Conservation (phyloP, 192 early-diverging fungal genomes). For the Gorgonomyces haynaldii region DNA sequence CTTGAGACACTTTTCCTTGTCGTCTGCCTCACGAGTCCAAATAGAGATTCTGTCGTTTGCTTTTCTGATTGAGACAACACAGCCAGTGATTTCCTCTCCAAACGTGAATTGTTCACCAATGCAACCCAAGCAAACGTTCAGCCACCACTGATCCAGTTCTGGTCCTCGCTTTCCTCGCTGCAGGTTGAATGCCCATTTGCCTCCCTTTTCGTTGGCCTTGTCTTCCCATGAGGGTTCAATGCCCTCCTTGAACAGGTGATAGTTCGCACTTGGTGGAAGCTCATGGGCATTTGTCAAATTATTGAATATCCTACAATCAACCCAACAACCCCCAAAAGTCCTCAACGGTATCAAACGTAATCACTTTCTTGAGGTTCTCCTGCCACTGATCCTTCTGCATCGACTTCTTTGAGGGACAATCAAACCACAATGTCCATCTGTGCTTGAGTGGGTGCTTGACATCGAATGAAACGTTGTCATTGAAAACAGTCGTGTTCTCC, state of each 20-base stretch:
- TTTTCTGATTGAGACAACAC: slow-evolving; percentile 76
- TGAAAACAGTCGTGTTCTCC: no score
- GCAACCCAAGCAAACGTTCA: slow-evolving; percentile 72
- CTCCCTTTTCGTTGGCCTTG: slow-evolving; percentile 73
- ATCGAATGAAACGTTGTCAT: slow-evolving; percentile 58
- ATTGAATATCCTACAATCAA: background rate
- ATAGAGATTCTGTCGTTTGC: slow-evolving; percentile 71
- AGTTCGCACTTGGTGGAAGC: slow-evolving; percentile 44
- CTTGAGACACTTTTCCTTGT: slow-evolving; percentile 4
- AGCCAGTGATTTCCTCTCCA: slow-evolving; percentile 74
- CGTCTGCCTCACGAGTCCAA: slow-evolving; percentile 44
- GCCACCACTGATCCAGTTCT: slow-evolving; percentile 75
- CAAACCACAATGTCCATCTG: slow-evolving; percentile 92
- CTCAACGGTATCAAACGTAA: slow-evolving; percentile 86
- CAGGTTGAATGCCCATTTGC: slow-evolving; percentile 77
- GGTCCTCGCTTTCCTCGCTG: slow-evolving; percentile 56
- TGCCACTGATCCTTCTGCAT: slow-evolving; percentile 64
- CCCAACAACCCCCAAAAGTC: slow-evolving; percentile 85
- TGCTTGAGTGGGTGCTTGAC: slow-evolving; percentile 82
- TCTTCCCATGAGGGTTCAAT: slow-evolving; percentile 95
- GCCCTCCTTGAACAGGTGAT: slow-evolving; percentile 87
- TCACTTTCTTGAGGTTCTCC: slow-evolving; percentile 74
- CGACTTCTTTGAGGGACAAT: slow-evolving; percentile 70
- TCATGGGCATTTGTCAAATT: background rate
- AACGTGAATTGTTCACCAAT: slow-evolving; percentile 79